phyloP scores from a whole-genome alignment of 169 alveolate genomes.

The Babesia bovis region DNA sequence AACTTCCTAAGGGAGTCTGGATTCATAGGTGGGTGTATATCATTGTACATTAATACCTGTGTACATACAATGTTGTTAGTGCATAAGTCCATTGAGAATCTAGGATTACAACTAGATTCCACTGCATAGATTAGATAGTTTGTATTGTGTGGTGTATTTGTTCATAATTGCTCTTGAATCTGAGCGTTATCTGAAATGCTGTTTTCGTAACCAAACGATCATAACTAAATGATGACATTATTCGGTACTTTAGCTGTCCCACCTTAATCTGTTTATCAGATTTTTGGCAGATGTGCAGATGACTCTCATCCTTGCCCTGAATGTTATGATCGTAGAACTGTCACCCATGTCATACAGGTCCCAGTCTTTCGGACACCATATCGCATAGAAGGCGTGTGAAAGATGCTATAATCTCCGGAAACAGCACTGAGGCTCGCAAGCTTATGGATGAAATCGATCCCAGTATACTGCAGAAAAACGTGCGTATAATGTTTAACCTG shows the following conservation, averaged over 20 bases:
- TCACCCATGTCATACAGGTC: constrained; percentile 1
- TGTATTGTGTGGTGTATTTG: no score
- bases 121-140: no score
- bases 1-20: constrained; percentile 47
- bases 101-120: no score
- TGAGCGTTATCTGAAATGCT: no score
- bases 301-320: constrained; percentile 61
- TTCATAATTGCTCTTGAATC: no score
- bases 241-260: neutral
- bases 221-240: constrained; percentile 18
- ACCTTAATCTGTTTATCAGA: neutral
- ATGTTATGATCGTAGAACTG: neutral
- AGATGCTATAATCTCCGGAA: constrained; percentile 48
- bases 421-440: constrained; percentile 35
- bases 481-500: constrained; percentile 28
- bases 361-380: constrained; percentile 21
- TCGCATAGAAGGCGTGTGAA: constrained; percentile 37
- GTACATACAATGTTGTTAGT: no score
- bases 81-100: no score
- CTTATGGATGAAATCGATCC: constrained; percentile 34
- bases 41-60: no score
- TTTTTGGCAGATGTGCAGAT: constrained; percentile 5
- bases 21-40: constrained; percentile 30
- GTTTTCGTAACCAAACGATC: no score
- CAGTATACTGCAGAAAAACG: constrained; percentile 46